phyloP scores from a whole-genome alignment of 306 rosid genomes.

The Crotalaria pallida region DNA sequence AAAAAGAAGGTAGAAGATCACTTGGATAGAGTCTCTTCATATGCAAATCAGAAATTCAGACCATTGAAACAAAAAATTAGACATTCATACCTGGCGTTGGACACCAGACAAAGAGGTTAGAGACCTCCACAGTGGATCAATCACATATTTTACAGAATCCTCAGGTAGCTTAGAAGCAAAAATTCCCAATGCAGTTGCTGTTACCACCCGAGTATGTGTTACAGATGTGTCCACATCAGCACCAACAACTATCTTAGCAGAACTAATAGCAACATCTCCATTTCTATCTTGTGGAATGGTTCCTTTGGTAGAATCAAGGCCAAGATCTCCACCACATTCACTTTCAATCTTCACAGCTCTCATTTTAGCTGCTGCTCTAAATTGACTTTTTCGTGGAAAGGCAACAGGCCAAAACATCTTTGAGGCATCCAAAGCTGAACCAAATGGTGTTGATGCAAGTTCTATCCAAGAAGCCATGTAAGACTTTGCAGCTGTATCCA shows the following conservation, averaged over 20 bases:
- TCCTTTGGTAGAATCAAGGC: conserved; percentile 48
- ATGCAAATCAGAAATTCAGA: conserved; percentile 27
- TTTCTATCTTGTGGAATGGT: conserved; percentile 53
- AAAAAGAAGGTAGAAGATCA: conserved; percentile 6
- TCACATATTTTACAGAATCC: conserved; percentile 46
- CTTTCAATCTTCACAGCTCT: conserved; percentile 81
- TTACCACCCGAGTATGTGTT: conserved; percentile 82
- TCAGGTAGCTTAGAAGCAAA: conserved; percentile 73
- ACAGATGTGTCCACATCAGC: conserved; percentile 79
- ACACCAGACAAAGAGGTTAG: conserved; percentile 76
- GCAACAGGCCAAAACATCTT: conserved; percentile 97
- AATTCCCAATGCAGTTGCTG: conserved; percentile 83
- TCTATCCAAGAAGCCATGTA: conserved; percentile 74
- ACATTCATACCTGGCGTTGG: conserved; percentile 74
- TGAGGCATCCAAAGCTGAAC: conserved; percentile 76
- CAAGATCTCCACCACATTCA: conserved; percentile 50
- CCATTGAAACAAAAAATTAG: conserved; percentile 25
- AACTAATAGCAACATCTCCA: conserved; percentile 62
- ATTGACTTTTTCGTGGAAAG: conserved; percentile 86
- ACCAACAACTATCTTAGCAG: conserved; percentile 79
- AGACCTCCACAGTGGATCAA: conserved; percentile 71
- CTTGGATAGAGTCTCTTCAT: neutral
- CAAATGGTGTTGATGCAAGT: conserved; percentile 88
- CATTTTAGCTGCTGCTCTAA: conserved; percentile 98
- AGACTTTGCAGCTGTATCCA: conserved; percentile 60